Base-by-base conservation (phyloP, 1,284 basidiomycete genomes). In the Anthracocystis panici-leucophaei region DNA sequence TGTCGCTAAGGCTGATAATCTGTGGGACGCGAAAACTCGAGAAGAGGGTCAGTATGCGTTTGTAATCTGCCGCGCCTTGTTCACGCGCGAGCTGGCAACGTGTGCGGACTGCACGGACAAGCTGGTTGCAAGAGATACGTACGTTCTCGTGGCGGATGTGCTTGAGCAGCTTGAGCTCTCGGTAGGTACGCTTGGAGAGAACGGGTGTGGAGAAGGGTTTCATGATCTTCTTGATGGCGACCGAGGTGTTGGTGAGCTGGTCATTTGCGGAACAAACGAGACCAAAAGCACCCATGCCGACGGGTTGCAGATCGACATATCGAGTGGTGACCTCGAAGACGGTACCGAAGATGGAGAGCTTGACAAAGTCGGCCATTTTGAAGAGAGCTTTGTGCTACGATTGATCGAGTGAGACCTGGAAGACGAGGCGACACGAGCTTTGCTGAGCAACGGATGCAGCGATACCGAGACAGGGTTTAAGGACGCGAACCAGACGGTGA, bases 211-310 rank as follows among this genome's bases (percentile, higher is more conserved):
- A 94, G 87, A 97, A 96, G 10, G 94, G 94, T 86, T 96, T 96
- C 94, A 95, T 96, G 87, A 97, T 97, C 90, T 97, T 97, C 90
- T 97, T 97, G 88, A 97, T 95, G 81, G 95, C 97, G 64, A 97
- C 95, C 27, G 94, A 93, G 35, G 94, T 91, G 58, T 91, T 92
- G 8, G 95, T 97, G 57, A 99, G 90, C 87, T 98, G 95, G 86
- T 99, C 97, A 87, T 97, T 98, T 50, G 96, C 95, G 20, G 96
- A 98, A 85, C 95, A 78, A 61, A 84, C 85, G 57, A 75, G 66
- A 57, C 69, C 56, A 55, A 63, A 88, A 90, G 87, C 81, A 91
- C 93, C 96, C 96, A 99, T 99, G 86, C 96, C 97, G 51, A 99
- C 96, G n/a, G 96, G 96, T 86, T 99, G 97, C 25, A 99, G 91